Evolutionary conservation across 129 eudicot genomes (phyloP).

Genomic region (Logfia minima): DNA sequence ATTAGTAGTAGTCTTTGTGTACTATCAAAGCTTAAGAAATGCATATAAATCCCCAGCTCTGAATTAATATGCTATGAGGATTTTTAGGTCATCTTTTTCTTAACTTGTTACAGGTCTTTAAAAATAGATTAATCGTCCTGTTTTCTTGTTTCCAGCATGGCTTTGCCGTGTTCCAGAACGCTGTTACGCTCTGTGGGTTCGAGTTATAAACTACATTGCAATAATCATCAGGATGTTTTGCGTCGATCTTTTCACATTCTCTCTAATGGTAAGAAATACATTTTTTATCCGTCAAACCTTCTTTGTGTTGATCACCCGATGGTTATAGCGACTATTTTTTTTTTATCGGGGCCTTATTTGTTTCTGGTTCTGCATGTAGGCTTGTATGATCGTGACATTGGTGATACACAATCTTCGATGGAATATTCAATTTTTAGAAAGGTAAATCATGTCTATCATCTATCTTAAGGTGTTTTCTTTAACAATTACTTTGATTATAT

Average conservation of each 20-base stretch:
- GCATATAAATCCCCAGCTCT: not conserved
- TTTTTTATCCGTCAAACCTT: not conserved
- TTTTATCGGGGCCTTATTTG: constrained; percentile 4
- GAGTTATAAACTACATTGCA: constrained; percentile 21
- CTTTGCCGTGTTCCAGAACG: constrained; percentile 32
- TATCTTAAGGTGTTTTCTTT: not conserved
- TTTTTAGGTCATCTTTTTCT: not conserved
- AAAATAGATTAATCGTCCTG: not conserved
- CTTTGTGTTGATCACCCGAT: not conserved
- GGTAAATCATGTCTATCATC: constrained; percentile 21
- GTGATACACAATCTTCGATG: constrained; percentile 13
- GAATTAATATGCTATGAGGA: not conserved
- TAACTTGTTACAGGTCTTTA: constrained; percentile 13
- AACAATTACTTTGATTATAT: not conserved
- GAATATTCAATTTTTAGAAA: constrained; percentile 20
- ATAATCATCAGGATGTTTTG: constrained; percentile 14
- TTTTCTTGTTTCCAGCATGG: constrained; percentile 25
- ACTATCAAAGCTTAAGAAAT: not conserved
- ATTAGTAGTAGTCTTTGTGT: not conserved
- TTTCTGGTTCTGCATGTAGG: constrained; percentile 14
- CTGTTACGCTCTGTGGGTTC: constrained; percentile 18
- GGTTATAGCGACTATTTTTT: not conserved
- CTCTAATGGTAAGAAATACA: constrained; percentile 17
- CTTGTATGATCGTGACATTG: constrained; percentile 22
- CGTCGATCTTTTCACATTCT: constrained; percentile 29